Evolutionary conservation across 2,329 filamentous ascomycete genomes (phyloP).

Genomic region (Rhynchosporium graminicola): DNA sequence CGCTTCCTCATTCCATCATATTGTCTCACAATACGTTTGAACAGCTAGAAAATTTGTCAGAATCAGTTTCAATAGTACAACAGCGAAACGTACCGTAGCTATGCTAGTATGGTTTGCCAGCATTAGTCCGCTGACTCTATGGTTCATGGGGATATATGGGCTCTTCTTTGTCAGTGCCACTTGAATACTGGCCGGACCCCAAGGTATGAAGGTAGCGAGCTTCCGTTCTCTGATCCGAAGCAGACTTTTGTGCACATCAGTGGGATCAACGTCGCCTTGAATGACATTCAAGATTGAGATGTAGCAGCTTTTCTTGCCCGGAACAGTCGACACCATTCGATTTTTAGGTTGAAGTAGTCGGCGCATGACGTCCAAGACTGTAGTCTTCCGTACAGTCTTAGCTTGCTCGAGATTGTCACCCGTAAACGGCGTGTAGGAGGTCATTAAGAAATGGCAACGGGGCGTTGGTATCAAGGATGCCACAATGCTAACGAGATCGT

Average conservation of each 20-base stretch:
- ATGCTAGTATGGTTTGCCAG: conserved; percentile 97
- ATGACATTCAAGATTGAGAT: conserved; percentile 99
- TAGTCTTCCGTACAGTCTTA: conserved; percentile 97
- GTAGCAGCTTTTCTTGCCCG: conserved; percentile 97
- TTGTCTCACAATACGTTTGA: conserved; percentile 89
- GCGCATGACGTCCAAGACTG: conserved; percentile 96
- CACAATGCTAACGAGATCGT: conserved; percentile 95
- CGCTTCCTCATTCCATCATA: conserved; percentile 95
- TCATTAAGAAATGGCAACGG: conserved; percentile 97
- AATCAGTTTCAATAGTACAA: conserved; percentile 7
- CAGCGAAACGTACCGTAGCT: conserved; percentile 63
- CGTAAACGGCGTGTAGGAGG: conserved; percentile 96
- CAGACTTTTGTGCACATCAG: conserved; percentile 96
- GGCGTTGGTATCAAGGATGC: conserved; percentile 95
- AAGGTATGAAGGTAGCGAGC: conserved; percentile 95
- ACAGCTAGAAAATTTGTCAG: conserved; percentile 55
- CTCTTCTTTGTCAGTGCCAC: conserved; percentile 96
- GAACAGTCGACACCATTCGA: conserved; percentile 95
- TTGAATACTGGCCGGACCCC: conserved; percentile 97
- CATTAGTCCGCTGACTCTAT: conserved; percentile 95
- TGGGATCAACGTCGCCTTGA: conserved; percentile 96
- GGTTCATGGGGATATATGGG: conserved; percentile 90
- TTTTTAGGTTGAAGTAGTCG: conserved; percentile 96
- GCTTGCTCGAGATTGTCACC: conserved; percentile 95
- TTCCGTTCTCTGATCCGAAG: conserved; percentile 92